Conservation (phyloP, 2,329 filamentous ascomycete genomes). For the Colletotrichum nymphaeae region DNA sequence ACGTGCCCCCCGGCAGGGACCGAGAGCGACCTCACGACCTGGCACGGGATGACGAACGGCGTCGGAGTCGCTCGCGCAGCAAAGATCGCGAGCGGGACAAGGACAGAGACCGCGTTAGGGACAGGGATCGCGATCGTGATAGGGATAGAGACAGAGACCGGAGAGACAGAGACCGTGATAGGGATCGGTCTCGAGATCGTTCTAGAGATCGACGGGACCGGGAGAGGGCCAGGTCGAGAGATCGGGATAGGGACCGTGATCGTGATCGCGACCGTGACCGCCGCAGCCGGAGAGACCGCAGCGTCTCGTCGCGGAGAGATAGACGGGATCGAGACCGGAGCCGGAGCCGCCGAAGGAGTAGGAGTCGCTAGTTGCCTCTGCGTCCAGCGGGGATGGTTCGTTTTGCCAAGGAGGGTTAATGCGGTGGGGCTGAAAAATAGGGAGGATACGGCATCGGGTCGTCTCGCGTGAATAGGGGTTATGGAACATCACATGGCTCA, state of each 20-base stretch:
- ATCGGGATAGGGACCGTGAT: slow-evolving; percentile 32
- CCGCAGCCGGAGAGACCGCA: slow-evolving; percentile 25
- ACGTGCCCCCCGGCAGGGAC: slow-evolving; percentile 57
- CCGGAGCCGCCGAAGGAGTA: slow-evolving; percentile 24
- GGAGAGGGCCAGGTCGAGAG: slow-evolving; percentile 46
- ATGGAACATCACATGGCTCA: not conserved
- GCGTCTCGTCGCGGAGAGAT: slow-evolving; percentile 22
- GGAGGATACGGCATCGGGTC: not conserved
- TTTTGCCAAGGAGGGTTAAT: not conserved
- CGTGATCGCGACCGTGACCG: slow-evolving; percentile 37
- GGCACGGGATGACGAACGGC: slow-evolving; percentile 46
- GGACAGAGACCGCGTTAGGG: slow-evolving; percentile 46
- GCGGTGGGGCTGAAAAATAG: not conserved
- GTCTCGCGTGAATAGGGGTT: not conserved
- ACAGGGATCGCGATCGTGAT: slow-evolving; percentile 45
- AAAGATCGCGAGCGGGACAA: slow-evolving; percentile 46
- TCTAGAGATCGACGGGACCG: slow-evolving; percentile 42
- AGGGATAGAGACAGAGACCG: slow-evolving; percentile 46
- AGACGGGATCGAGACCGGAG: slow-evolving; percentile 20
- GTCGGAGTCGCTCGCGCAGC: slow-evolving; percentile 49
- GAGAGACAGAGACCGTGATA: slow-evolving; percentile 41
- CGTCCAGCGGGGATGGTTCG: not conserved
- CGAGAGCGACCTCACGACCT: slow-evolving; percentile 38
- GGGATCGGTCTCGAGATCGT: slow-evolving; percentile 45
- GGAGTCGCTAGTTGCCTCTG: slow-evolving; percentile 23